A percentile compares a stretch with the other conserved stretches of the same genome.
phyloP scores from a whole-genome alignment of 371 early-diverging fungal species.

The Coemansia sp. region DNA sequence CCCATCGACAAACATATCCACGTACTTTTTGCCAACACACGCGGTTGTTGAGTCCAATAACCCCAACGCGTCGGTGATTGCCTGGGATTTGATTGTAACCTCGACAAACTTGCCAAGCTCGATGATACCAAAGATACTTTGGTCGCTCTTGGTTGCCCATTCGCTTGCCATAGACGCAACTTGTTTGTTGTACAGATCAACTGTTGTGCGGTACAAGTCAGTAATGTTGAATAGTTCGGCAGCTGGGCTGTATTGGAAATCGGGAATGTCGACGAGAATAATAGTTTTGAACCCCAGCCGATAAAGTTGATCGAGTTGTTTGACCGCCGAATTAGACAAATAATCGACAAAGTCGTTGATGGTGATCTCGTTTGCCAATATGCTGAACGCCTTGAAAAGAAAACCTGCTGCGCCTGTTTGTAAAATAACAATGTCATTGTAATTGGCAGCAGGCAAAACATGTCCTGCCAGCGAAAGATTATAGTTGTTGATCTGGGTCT shows the following conservation, averaged over 20 bases:
- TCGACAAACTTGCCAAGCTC: constrained; percentile 22
- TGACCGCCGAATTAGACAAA: constrained; percentile 11
- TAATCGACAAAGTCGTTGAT: constrained; percentile 1
- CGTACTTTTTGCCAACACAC: constrained; percentile 8
- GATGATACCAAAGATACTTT: not conserved
- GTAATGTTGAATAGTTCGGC: not conserved
- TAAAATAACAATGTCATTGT: constrained; percentile 21
- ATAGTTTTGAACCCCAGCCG: constrained; percentile 22
- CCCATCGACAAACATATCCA: not conserved
- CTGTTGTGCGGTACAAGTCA: not conserved
- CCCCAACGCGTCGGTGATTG: constrained; percentile 15
- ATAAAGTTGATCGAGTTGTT: constrained; percentile 18
- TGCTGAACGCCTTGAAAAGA: not conserved
- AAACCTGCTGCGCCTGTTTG: constrained; percentile 27
- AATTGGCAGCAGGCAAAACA: not conserved
- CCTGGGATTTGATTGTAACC: constrained; percentile 6
- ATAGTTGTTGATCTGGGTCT: constrained; percentile 29
- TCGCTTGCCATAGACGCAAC: constrained; percentile 2
- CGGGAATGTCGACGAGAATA: constrained; percentile 19
- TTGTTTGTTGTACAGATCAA: constrained; percentile 16
- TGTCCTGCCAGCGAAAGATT: not conserved
- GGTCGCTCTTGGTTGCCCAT: constrained; percentile 8
- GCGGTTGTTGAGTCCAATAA: constrained; percentile 9
- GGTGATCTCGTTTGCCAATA: not conserved
- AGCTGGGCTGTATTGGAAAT: constrained; percentile 26